Conservation (phyloP, 768 basidiomycete genomes). For the Chalciporus chontae region DNA sequence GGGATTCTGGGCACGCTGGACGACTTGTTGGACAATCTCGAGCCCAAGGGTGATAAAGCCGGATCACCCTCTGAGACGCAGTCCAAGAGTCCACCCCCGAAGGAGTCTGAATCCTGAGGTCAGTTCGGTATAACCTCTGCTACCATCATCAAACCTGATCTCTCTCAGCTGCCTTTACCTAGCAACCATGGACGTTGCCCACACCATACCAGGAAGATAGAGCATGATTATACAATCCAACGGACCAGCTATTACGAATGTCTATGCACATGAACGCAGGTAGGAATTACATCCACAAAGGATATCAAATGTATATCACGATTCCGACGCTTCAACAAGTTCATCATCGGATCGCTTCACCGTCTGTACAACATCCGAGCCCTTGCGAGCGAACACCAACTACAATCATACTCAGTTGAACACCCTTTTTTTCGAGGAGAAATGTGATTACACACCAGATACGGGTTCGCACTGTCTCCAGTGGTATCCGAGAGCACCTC, state of each 20-base stretch:
- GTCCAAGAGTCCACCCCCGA: neutral
- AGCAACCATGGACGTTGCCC: neutral
- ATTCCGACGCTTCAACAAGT: conserved; percentile 24
- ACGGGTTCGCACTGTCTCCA: conserved; percentile 87
- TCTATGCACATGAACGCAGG: conserved; percentile 6
- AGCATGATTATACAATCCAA: conserved; percentile 17
- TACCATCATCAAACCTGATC: no score
- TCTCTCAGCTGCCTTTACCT: no score
- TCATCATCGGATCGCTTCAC: conserved; percentile 58
- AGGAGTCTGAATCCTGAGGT: conserved; percentile 13
- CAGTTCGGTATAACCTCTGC: neutral
- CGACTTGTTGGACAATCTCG: conserved; percentile 45
- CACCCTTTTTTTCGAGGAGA: neutral
- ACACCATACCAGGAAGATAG: conserved; percentile 7
- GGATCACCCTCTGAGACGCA: conserved; percentile 2
- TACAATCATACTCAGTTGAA: conserved; percentile 27
- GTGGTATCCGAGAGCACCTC: conserved; percentile 90
- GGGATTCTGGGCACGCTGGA: conserved; percentile 58
- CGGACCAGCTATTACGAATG: conserved; percentile 7
- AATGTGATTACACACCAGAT: conserved; percentile 56
- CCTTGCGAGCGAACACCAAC: conserved; percentile 85
- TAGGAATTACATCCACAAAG: conserved; percentile 18
- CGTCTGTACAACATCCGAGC: conserved; percentile 73
- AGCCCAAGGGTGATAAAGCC: conserved; percentile 10
- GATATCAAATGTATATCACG: conserved; percentile 29